These are phyloP conservation scores for Ogataea philodendri DNA, from an alignment of 805 yeast species.

Conservation along the genomic window DNA sequence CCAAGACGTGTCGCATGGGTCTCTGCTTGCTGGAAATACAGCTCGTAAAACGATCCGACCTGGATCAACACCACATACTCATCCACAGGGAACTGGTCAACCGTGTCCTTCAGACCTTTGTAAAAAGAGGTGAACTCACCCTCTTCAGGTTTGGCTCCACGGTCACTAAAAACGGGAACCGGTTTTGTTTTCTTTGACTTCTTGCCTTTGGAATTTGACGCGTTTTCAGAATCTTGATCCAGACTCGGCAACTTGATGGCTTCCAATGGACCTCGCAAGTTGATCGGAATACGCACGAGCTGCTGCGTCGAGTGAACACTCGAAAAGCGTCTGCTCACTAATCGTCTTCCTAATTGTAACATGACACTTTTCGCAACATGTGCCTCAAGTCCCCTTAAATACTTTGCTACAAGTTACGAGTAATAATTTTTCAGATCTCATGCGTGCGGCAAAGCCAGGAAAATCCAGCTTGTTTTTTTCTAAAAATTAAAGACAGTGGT, in stretches of 20 bases:
- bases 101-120: slow-evolving; percentile 29
- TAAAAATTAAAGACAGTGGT: background rate
- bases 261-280: slow-evolving; percentile 3
- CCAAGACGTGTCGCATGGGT: slow-evolving; percentile 68
- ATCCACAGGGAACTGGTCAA: slow-evolving; percentile 28
- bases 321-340: background rate
- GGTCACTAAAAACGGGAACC: slow-evolving; percentile 16
- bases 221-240: background rate
- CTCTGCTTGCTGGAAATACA: slow-evolving; percentile 87
- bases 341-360: background rate
- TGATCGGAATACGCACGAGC: slow-evolving; percentile 6
- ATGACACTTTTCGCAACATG: background rate
- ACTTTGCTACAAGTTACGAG: background rate
- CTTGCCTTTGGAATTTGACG: background rate
- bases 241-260: slow-evolving; percentile 1
- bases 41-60: slow-evolving; percentile 84
- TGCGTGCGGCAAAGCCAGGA: slow-evolving; percentile 4
- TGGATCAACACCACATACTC: slow-evolving; percentile 64
- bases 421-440: slow-evolving; percentile 8
- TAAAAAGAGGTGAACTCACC: slow-evolving; percentile 32
- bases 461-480: slow-evolving; percentile 5
- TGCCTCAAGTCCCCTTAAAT: background rate
- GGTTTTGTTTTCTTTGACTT: background rate
- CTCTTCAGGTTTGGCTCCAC: slow-evolving; percentile 19
- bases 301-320: background rate